These are phyloP conservation scores for Aspergillus brunneoviolaceus DNA, from an alignment of 2,329 filamentous ascomycete genomes.

Conservation along the genomic window DNA sequence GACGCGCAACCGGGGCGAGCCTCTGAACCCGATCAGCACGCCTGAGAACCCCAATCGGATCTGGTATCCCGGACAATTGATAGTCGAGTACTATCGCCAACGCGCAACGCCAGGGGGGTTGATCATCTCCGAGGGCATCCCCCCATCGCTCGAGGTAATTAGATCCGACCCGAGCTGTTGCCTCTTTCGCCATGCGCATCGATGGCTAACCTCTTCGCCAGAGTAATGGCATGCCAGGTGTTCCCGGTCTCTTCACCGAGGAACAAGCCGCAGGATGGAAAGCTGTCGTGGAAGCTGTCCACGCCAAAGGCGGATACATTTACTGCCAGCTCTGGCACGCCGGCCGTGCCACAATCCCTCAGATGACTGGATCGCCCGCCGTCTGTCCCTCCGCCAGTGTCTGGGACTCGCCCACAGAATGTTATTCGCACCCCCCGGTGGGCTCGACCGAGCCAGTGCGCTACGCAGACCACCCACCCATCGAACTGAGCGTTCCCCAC, in stretches of 20 bases:
- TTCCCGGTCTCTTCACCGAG: slow-evolving; percentile 34
- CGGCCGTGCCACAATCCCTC: slow-evolving; percentile 47
- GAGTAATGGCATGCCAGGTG: slow-evolving; percentile 42
- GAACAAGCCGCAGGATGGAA: slow-evolving; percentile 53
- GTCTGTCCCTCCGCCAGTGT: slow-evolving; percentile 46
- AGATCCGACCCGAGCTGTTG: slow-evolving; percentile 7
- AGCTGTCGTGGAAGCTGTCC: slow-evolving; percentile 52
- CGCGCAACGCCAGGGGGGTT: slow-evolving; percentile 39
- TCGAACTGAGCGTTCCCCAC: slow-evolving; percentile 47
- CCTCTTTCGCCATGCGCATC: not conserved
- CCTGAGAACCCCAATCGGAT: slow-evolving; percentile 50
- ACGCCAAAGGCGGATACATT: slow-evolving; percentile 52
- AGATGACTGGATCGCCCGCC: slow-evolving; percentile 41
- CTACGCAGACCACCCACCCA: slow-evolving; percentile 46
- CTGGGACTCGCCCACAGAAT: slow-evolving; percentile 48
- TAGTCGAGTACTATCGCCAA: slow-evolving; percentile 43
- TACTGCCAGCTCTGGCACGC: slow-evolving; percentile 46
- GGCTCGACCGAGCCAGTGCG: slow-evolving; percentile 36
- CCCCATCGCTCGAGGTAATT: slow-evolving; percentile 42
- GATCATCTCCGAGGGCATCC: slow-evolving; percentile 40
- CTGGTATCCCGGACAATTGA: slow-evolving; percentile 49
- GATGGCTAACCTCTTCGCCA: slow-evolving; percentile 10
- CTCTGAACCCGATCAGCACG: slow-evolving; percentile 43
- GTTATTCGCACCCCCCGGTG: slow-evolving; percentile 42
- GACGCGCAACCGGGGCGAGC: slow-evolving; percentile 54